A percentile compares a stretch with the other conserved stretches of the same genome.
phyloP scores from a whole-genome alignment of 306 rosid genomes.

The Herpetospermum pedunculosum region DNA sequence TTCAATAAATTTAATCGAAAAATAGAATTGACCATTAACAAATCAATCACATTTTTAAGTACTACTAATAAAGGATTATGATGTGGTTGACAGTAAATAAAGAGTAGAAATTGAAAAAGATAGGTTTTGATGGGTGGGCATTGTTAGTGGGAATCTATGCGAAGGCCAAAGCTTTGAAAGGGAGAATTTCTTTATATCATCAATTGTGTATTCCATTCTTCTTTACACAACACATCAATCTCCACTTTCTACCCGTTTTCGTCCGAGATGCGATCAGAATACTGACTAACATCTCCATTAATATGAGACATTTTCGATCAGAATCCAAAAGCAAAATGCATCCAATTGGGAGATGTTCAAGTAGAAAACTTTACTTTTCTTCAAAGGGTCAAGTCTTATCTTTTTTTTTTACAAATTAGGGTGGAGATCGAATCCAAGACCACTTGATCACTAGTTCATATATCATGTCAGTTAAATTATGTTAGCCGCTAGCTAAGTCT shows the following conservation, averaged over 20 bases:
- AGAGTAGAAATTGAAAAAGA: neutral
- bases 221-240: neutral
- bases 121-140: neutral
- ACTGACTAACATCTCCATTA: neutral
- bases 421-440: too few relatives aligned
- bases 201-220: neutral
- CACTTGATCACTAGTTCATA: too few relatives aligned
- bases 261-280: neutral
- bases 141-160: slow-evolving; percentile 9
- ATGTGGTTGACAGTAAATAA: neutral
- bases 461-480: too few relatives aligned
- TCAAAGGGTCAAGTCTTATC: too few relatives aligned
- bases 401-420: too few relatives aligned
- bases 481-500: too few relatives aligned
- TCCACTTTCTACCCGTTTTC: neutral
- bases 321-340: neutral
- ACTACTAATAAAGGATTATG: neutral
- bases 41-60: too few relatives aligned
- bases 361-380: neutral
- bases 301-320: neutral
- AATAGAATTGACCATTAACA: neutral
- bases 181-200: neutral
- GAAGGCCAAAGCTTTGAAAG: slow-evolving; percentile 3
- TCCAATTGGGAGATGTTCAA: neutral
- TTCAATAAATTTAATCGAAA: neutral